These are phyloP conservation scores for Tulasnella sp. DNA, from an alignment of 768 basidiomycete species.

Conservation along the genomic window DNA sequence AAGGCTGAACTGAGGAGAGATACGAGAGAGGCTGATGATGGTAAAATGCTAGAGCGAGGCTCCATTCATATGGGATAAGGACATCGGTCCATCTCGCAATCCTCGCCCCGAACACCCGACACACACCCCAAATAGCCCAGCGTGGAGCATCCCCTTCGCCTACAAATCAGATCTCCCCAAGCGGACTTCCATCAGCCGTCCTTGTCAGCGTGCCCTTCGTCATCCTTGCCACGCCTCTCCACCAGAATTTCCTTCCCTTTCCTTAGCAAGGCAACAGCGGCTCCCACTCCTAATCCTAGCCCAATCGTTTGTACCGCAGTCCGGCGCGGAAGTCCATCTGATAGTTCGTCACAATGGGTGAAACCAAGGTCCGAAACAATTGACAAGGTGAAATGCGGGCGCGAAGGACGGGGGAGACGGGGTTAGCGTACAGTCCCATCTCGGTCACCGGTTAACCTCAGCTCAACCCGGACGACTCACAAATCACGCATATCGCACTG, in stretches of 20 bases:
- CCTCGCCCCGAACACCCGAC: conserved; percentile 14
- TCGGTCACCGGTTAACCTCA: conserved; percentile 2
- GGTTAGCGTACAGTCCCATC: not conserved
- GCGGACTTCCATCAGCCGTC: conserved; percentile 37
- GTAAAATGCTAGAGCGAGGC: conserved; percentile 3
- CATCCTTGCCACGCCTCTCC: conserved; percentile 38
- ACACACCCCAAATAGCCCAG: not conserved
- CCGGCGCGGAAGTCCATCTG: conserved; percentile 64
- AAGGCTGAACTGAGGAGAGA: conserved; percentile 19
- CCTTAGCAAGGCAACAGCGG: conserved; percentile 54
- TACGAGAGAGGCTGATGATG: not conserved
- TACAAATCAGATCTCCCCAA: not conserved
- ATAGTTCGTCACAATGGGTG: not conserved
- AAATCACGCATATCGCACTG: conserved; percentile 58
- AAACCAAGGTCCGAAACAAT: conserved; percentile 9
- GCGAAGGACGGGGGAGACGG: not conserved
- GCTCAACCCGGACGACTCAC: conserved; percentile 46
- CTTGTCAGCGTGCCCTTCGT: conserved; percentile 39
- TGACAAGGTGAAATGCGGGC: not conserved
- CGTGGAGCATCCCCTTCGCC: conserved; percentile 25
- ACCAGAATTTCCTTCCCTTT: conserved; percentile 45
- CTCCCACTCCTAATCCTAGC: conserved; percentile 64
- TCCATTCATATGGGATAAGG: not conserved
- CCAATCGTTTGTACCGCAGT: conserved; percentile 52
- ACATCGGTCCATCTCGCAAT: conserved; percentile 25